A percentile compares a stretch with the other conserved stretches of the same genome.
Conservation (phyloP, 345 rosid genomes). For the Gossypium ekmanianum region DNA sequence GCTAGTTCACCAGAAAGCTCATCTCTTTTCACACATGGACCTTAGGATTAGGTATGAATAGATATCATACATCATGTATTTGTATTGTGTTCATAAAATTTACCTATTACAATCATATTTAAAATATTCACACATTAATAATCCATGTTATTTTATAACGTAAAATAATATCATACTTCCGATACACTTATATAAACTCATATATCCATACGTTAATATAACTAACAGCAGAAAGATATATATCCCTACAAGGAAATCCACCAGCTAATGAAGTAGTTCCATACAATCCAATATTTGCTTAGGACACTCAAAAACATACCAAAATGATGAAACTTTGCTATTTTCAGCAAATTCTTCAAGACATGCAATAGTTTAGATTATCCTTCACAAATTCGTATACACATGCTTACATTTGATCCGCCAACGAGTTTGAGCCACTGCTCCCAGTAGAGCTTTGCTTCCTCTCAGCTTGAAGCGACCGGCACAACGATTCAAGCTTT, state of each 20-base stretch:
- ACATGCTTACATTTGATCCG: conserved; percentile 14
- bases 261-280: background rate
- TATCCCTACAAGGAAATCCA: background rate
- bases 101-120: no score
- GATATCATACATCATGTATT: no score
- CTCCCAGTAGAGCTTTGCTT: conserved; percentile 40
- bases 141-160: no score
- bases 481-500: conserved; percentile 81
- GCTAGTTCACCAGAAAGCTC: no score
- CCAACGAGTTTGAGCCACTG: conserved; percentile 27
- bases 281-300: background rate
- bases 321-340: background rate
- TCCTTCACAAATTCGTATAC: background rate
- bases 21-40: no score
- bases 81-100: no score
- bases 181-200: no score
- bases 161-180: no score
- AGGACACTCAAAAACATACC: background rate
- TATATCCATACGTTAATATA: background rate
- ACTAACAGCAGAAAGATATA: background rate
- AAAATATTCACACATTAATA: no score
- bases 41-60: no score
- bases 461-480: conserved; percentile 88
- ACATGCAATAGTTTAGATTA: background rate
- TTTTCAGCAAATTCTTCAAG: background rate